Evolutionary conservation across 2,329 filamentous ascomycete genomes (phyloP).

Genomic region (Xylaria polymorpha): DNA sequence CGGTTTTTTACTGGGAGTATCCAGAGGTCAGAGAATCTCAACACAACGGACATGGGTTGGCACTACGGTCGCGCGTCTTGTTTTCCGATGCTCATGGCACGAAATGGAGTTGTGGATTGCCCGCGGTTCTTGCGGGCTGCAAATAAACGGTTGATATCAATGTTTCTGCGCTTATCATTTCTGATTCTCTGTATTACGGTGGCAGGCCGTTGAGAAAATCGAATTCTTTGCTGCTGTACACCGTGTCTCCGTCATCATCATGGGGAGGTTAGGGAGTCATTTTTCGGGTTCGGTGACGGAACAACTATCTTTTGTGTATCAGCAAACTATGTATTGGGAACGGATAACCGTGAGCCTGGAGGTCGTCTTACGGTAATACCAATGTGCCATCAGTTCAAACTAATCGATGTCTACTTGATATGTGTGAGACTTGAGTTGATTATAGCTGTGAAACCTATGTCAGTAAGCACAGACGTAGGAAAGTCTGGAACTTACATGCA

Average conservation of each 20-base stretch:
- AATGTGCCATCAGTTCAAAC: constrained; percentile 32
- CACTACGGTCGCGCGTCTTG: constrained; percentile 46
- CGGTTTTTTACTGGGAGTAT: constrained; percentile 47
- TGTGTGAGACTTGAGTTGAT: constrained; percentile 5
- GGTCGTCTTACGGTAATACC: constrained; percentile 27
- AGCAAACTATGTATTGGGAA: constrained; percentile 35
- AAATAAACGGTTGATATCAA: constrained; percentile 51
- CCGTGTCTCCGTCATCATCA: constrained; percentile 21
- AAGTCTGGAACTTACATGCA: not conserved
- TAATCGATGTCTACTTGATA: not conserved
- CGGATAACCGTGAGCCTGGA: constrained; percentile 20
- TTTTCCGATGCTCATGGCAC: constrained; percentile 48
- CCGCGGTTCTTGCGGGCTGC: constrained; percentile 48
- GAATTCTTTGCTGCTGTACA: constrained; percentile 21
- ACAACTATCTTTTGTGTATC: constrained; percentile 32
- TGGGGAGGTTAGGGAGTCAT: constrained; percentile 14
- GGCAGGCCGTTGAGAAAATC: constrained; percentile 35
- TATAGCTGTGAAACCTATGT: not conserved
- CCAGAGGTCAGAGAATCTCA: constrained; percentile 50
- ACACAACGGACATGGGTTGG: constrained; percentile 48
- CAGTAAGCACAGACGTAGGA: not conserved
- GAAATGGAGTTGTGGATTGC: constrained; percentile 53
- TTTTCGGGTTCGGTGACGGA: constrained; percentile 22
- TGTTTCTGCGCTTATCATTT: constrained; percentile 38
- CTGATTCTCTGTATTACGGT: constrained; percentile 45